Evolutionary conservation across 2,329 filamentous ascomycete species (phyloP), one percentile per base, ranked within the genome.

Genomic region (Passalora sequoiae): DNA sequence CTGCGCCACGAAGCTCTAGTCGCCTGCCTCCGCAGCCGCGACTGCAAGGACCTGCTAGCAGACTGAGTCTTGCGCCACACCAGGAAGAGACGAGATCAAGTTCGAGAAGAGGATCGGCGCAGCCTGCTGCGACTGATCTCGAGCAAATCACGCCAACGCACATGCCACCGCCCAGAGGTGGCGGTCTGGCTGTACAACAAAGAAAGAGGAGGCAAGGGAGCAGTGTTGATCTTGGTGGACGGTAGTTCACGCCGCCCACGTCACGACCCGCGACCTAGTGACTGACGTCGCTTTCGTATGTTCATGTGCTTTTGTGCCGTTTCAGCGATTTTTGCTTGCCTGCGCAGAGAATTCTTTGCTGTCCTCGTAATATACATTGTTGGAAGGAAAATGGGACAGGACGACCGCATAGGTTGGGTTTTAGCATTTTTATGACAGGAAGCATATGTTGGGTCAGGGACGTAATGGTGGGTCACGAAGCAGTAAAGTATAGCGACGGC

Each of bases 101-200:
- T 7, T 24, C 33, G 4, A 36, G 33, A 24, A 16, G 41, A 44
- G 44, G 22, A 16, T 38, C 19, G 13, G 19, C 29, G 37, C 47
- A 16, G 46, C 40, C 2, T 32, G 38, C 8, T 29, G 33, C 16
- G 27, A 22, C 37, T 17, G 27, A 25, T 12, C 38, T 43, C 8
- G 37, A 44, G n/a, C 43, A 49, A 12, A 47, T 46, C 24, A 50
- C 50, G 10, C 50, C 50, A 17, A 53, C 50, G 27, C 50, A 53
- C 22, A 30, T 48, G 20, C 50, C 50, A 20, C 44, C 49, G 6
- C 13, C n/a, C 20, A 13, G 28, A 30, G 27, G 38, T 13, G 19
- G 36, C 37, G 35, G 22, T 25, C 17, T 30, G 8, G 41, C 41
- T 17, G 28, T 27, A 4, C 17, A 30, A 22, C 31, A 37, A 29